These are phyloP conservation scores for Clavaria fumosa DNA, from an alignment of 768 basidiomycete species.

Conservation along the genomic window DNA sequence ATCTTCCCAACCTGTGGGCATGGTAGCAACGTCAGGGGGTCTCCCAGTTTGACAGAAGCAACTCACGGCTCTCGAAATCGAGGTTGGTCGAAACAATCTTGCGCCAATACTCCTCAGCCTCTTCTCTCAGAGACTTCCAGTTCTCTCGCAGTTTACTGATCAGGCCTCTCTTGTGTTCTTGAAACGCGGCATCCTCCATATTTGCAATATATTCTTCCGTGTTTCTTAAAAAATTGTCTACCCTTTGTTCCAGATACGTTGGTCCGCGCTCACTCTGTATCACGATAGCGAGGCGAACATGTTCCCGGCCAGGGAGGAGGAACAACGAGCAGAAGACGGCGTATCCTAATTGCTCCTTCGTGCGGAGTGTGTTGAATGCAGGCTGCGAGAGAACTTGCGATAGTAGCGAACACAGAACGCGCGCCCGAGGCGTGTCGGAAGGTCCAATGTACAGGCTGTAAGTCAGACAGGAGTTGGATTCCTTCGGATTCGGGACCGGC, in stretches of 20 bases:
- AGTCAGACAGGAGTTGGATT: conserved; percentile 74
- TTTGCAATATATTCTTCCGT: conserved; percentile 53
- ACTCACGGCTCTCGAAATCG: conserved; percentile 77
- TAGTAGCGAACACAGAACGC: conserved; percentile 58
- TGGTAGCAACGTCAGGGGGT: conserved; percentile 8
- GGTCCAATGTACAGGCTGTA: conserved; percentile 78
- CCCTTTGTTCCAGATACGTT: conserved; percentile 68
- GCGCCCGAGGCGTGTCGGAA: conserved; percentile 40
- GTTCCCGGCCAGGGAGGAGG: conserved; percentile 45
- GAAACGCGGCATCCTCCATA: conserved; percentile 61
- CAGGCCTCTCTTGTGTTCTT: conserved; percentile 61
- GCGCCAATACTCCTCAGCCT: conserved; percentile 49
- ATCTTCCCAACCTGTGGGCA: conserved; percentile 54
- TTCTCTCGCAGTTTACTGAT: conserved; percentile 74
- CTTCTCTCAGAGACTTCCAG: conserved; percentile 79
- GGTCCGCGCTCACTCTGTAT: conserved; percentile 81
- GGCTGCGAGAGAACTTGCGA: conserved; percentile 83
- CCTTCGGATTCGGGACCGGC: conserved; percentile 64
- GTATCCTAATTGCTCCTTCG: conserved; percentile 93
- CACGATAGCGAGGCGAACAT: conserved; percentile 65
- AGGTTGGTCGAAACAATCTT: conserved; percentile 68
- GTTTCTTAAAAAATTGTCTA: conserved; percentile 72
- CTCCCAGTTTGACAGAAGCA: neutral
- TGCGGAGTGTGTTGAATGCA: conserved; percentile 79
- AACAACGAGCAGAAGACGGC: conserved; percentile 53